phyloP scores from a whole-genome alignment of 352 stramenopile species.

The Globisporangium paroecandrum region DNA sequence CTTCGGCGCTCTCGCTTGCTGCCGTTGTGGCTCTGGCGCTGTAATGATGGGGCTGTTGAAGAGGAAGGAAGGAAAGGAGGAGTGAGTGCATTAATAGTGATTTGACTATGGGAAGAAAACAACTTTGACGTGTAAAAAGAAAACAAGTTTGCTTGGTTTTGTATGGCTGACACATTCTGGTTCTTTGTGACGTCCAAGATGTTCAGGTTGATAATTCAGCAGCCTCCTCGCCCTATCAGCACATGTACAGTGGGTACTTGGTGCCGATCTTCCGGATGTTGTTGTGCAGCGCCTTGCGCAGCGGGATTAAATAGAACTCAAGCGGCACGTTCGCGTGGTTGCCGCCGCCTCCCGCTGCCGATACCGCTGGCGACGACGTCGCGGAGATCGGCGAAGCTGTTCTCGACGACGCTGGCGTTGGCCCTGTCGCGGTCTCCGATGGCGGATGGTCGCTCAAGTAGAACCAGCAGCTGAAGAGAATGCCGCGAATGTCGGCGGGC shows the following conservation, averaged over 20 bases:
- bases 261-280: constrained; percentile 74
- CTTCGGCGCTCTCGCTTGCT: constrained; percentile 4
- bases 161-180: neutral
- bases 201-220: neutral
- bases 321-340: constrained; percentile 40
- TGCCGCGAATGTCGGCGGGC: constrained; percentile 63
- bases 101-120: neutral
- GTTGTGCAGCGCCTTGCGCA: constrained; percentile 70
- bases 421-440: constrained; percentile 25
- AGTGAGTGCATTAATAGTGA: neutral
- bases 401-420: constrained; percentile 40
- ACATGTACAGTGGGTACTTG: constrained; percentile 77
- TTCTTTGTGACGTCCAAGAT: neutral
- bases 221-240: constrained; percentile 23
- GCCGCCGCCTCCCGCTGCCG: constrained; percentile 8
- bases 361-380: constrained; percentile 39
- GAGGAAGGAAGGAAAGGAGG: neutral
- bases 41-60: neutral
- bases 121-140: neutral
- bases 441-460: constrained; percentile 77
- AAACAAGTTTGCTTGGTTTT: neutral
- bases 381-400: constrained; percentile 46
- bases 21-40: constrained; percentile 2
- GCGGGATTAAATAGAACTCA: constrained; percentile 74
- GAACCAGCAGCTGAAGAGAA: constrained; percentile 84